Evolutionary conservation across 345 rosid species (phyloP).

Genomic region (Aquilaria yunnanensis): DNA sequence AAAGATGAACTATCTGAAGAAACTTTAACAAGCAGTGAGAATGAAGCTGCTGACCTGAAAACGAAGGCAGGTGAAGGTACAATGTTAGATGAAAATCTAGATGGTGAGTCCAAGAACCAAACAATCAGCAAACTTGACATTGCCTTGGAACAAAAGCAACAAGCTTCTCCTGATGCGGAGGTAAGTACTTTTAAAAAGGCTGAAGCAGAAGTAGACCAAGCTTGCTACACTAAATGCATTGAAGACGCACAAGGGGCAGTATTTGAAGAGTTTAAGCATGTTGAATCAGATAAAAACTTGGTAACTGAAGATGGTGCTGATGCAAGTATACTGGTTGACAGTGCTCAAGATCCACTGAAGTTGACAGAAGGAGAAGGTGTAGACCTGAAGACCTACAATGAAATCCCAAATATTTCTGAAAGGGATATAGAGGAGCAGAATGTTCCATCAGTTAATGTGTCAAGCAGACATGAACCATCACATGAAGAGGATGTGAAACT

Average conservation of each 20-base stretch:
- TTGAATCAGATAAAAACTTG: constrained; percentile 10
- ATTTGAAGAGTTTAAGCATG: constrained; percentile 15
- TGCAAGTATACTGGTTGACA: constrained; percentile 11
- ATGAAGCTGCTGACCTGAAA: constrained; percentile 11
- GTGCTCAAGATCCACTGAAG: constrained; percentile 8
- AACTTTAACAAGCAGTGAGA: constrained; percentile 10
- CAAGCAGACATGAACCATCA: constrained; percentile 9
- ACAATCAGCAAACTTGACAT: constrained; percentile 11
- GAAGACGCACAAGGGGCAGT: constrained; percentile 12
- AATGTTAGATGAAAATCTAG: constrained; percentile 9
- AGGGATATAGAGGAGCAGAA: constrained; percentile 1
- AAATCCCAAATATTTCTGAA: background rate
- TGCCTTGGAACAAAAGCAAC: constrained; percentile 13
- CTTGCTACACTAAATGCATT: background rate
- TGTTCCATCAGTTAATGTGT: constrained; percentile 6
- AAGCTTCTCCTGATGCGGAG: constrained; percentile 8
- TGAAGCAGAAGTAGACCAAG: constrained; percentile 6
- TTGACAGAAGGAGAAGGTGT: background rate
- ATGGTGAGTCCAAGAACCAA: constrained; percentile 15
- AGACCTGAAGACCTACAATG: no score
- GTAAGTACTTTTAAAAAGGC: constrained; percentile 16
- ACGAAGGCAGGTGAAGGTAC: constrained; percentile 1
- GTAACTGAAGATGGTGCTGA: constrained; percentile 4
- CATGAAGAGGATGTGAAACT: constrained; percentile 6
- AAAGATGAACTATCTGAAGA: constrained; percentile 10